A percentile compares a stretch with the other conserved stretches of the same genome.
phyloP scores from a whole-genome alignment of 352 stramenopile genomes.

The Phytophthora lateralis region DNA sequence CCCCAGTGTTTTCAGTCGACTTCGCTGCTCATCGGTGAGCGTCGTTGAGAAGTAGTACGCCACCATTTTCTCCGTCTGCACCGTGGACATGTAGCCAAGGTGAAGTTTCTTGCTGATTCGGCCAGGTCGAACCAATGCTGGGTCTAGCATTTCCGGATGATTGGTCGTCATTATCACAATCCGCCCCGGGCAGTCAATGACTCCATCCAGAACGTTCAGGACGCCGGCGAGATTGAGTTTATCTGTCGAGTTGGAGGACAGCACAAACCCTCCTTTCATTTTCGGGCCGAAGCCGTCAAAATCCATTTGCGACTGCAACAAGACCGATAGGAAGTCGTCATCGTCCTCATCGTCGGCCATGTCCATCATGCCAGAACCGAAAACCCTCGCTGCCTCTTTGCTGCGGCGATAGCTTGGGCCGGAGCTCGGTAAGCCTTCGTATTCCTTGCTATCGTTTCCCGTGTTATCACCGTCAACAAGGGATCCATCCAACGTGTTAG shows the following conservation, averaged over 20 bases:
- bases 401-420: background rate
- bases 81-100: slow-evolving; percentile 60
- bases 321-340: slow-evolving; percentile 25
- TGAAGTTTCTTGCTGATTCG: slow-evolving; percentile 86
- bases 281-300: slow-evolving; percentile 29
- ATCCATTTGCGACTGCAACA: slow-evolving; percentile 33
- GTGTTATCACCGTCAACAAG: slow-evolving; percentile 16
- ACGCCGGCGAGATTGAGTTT: slow-evolving; percentile 85
- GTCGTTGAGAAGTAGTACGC: slow-evolving; percentile 56
- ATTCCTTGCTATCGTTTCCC: no score
- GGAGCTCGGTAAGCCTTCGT: background rate
- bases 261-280: slow-evolving; percentile 44
- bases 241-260: slow-evolving; percentile 34
- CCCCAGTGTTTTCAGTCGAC: slow-evolving; percentile 8
- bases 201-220: slow-evolving; percentile 92
- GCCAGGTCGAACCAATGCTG: slow-evolving; percentile 82
- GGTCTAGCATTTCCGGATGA: slow-evolving; percentile 85
- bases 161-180: slow-evolving; percentile 92
- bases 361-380: slow-evolving; percentile 2
- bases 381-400: slow-evolving; percentile 3
- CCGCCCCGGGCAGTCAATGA: slow-evolving; percentile 70
- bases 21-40: slow-evolving; percentile 31
- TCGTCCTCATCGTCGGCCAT: slow-evolving; percentile 17
- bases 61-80: slow-evolving; percentile 54
- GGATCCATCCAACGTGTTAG: slow-evolving; percentile 28